Conservation (phyloP, 805 yeast species). For the Yarrowia sp. region DNA sequence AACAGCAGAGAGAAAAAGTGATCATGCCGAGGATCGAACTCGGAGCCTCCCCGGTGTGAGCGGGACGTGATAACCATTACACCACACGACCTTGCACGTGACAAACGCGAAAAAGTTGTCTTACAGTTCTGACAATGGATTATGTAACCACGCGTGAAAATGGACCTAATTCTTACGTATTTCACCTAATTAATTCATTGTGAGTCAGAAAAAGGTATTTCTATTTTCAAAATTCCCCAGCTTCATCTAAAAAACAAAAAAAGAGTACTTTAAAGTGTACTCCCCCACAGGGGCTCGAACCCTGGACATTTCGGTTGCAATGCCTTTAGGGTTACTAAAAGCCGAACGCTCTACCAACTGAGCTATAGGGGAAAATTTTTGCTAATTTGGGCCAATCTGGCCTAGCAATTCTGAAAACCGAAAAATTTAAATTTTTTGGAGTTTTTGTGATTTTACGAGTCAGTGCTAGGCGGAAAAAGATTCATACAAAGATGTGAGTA, state of each 20-base stretch:
- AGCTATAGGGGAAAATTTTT: conserved; percentile 21
- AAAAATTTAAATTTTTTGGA: too few relatives aligned
- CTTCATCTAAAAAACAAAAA: not conserved
- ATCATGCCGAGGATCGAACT: conserved; percentile 25
- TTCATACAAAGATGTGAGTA: too few relatives aligned
- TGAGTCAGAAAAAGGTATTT: too few relatives aligned
- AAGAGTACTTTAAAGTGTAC: not conserved
- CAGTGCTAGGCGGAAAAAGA: too few relatives aligned
- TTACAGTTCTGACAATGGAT: not conserved
- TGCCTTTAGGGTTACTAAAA: conserved; percentile 26
- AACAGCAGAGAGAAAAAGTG: not conserved
- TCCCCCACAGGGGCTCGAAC: conserved; percentile 61
- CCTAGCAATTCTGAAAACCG: not conserved
- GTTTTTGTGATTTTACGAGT: not conserved
- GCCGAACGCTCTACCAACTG: conserved; percentile 27
- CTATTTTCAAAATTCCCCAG: too few relatives aligned
- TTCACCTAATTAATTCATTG: too few relatives aligned
- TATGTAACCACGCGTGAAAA: not conserved
- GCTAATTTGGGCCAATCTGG: not conserved
- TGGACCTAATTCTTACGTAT: too few relatives aligned
- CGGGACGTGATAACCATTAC: conserved; percentile 27
- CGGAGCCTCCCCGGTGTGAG: conserved; percentile 27
- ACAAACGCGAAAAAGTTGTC: not conserved
- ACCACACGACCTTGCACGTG: conserved; percentile 26
- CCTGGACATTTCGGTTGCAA: conserved; percentile 55